phyloP scores from a whole-genome alignment of 176 grass and related monocot species.

The maize (Zea mays) region DNA sequence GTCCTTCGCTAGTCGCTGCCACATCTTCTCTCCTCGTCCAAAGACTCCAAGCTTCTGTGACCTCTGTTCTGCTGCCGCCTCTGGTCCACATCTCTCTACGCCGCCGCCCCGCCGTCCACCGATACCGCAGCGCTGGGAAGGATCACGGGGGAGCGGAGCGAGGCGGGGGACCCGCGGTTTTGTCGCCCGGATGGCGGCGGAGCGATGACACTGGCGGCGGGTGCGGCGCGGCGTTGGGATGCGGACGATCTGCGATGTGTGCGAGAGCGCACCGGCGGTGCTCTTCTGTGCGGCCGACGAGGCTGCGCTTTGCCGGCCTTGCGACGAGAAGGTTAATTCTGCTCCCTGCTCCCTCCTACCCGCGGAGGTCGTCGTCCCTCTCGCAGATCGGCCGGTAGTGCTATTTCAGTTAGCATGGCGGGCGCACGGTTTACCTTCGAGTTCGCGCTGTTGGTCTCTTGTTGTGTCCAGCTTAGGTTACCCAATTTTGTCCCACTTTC shows the following conservation, averaged over 20 bases:
- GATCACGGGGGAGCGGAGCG: background rate
- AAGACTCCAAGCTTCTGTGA: background rate
- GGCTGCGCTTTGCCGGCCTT: conserved; percentile 83
- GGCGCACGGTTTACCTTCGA: background rate
- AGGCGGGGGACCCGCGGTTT: conserved; percentile 1
- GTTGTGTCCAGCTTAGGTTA: background rate
- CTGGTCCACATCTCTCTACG: background rate
- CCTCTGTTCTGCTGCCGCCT: conserved; percentile 15
- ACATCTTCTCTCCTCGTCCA: conserved; percentile 7
- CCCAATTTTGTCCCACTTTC: background rate
- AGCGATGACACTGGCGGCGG: conserved; percentile 31
- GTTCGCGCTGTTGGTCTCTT: conserved; percentile 4
- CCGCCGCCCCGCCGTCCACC: background rate
- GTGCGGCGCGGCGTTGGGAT: conserved; percentile 46
- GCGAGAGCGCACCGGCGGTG: conserved; percentile 83
- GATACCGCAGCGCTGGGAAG: background rate
- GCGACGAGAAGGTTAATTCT: conserved; percentile 81
- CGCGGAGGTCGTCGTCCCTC: background rate
- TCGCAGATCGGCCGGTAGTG: conserved; percentile 3
- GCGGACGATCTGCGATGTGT: conserved; percentile 98
- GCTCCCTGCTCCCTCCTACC: background rate
- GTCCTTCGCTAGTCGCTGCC: conserved; percentile 26
- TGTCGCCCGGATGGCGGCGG: conserved; percentile 9
- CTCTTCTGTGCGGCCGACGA: conserved; percentile 98
- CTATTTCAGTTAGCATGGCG: background rate